Evolutionary conservation across 805 yeast genomes (phyloP), one percentile per base, ranked within the genome.

Genomic region (Lachancea cidri): DNA sequence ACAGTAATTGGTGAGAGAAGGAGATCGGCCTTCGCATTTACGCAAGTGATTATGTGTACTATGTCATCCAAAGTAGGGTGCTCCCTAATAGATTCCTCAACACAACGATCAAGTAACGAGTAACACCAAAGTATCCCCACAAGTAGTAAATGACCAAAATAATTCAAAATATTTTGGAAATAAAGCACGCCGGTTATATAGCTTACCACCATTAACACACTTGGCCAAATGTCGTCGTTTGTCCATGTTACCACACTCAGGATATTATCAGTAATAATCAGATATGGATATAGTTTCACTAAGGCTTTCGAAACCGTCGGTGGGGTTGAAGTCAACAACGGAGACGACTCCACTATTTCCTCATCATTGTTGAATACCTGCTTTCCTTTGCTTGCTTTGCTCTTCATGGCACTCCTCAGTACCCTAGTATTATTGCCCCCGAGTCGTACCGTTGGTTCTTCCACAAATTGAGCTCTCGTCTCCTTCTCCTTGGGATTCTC

Each of bases 171-270:
- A n/a, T 69, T 64, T 54, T 88, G 95, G 58, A 85, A 86, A 64
- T 88, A 86, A n/a, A 83, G 63, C 16, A 86, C 84, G 3, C 74
- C 56, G 4, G 83, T 64, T 1, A 78, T 67, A 59, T 76, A 81
- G 9, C 68, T 52, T 2, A 77, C 66, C 17, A 83, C 73, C 35
- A 83, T 53, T 19, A 87, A 70, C 15, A 84, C 67, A 53, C 87
- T 79, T 42, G 81, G 65, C 86, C 91, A 87, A 25, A 75, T 70
- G 58, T 86, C 93, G 29, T 84, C 89, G 47, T 81, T 80, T 2
- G 97, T 85, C 98, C 98, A 91, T 0, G 98, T 89, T 29, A 86
- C 62, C 30, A 88, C 71, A 33, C 86, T 80, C 41, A 88, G 68
- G 2, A 76, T 47, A 49, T 80, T 78, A 60, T 89, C 87, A 7